Percentiles rank a stretch among this genome's conserved stretches.
Evolutionary conservation across 305 asterid genomes (phyloP).

Genomic region (Fraxinus floribunda): DNA sequence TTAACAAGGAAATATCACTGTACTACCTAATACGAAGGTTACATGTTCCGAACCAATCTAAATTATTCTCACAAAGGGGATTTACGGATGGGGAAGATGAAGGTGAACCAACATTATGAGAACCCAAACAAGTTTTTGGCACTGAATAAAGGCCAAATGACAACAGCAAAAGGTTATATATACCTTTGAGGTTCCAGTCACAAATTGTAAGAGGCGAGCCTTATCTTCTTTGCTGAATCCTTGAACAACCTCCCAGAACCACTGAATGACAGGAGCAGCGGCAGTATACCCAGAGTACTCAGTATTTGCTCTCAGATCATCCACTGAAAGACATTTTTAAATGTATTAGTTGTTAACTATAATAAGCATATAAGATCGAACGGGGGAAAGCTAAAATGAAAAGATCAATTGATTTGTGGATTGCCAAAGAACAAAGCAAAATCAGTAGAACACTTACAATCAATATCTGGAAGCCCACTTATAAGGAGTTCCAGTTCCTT

Average conservation of each 20-base stretch:
- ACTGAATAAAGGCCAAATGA: conserved; percentile 17
- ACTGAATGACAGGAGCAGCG: conserved; percentile 86
- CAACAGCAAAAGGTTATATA: background rate
- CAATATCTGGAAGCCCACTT: conserved; percentile 94
- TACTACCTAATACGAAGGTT: background rate
- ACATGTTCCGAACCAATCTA: background rate
- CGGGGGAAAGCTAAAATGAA: background rate
- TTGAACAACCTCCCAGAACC: conserved; percentile 98
- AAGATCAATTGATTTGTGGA: background rate
- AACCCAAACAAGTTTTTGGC: background rate
- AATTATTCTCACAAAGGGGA: background rate
- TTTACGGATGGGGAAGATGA: background rate
- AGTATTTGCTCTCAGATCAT: conserved; percentile 88
- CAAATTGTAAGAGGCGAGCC: conserved; percentile 92
- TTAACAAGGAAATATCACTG: background rate
- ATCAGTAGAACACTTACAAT: conserved; percentile 51
- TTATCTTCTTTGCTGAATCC: conserved; percentile 90
- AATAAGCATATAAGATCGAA: conserved; percentile 2
- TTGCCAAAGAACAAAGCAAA: background rate
- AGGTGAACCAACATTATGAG: conserved; percentile 13
- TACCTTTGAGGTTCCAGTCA: conserved; percentile 97
- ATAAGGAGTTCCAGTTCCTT: conserved; percentile 91
- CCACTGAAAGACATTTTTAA: conserved; percentile 55
- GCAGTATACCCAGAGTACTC: conserved; percentile 86
- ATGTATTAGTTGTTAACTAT: conserved; percentile 12